phyloP scores from a whole-genome alignment of 1,284 basidiomycete species.

The Moniliella sp. region DNA sequence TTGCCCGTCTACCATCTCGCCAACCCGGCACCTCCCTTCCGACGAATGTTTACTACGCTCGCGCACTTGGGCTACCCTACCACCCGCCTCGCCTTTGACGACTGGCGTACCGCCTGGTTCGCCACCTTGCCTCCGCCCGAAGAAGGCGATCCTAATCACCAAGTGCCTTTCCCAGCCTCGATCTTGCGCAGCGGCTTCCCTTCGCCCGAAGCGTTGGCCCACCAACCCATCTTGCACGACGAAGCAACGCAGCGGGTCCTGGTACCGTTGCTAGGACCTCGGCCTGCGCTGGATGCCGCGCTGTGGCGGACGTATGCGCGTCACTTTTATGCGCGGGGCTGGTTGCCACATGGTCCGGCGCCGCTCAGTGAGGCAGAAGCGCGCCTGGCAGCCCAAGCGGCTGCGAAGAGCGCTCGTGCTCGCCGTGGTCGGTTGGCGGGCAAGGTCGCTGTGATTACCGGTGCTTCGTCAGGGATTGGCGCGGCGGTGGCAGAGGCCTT shows the following conservation, averaged over 20 bases:
- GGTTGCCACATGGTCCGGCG: no score
- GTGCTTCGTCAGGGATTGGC: no score
- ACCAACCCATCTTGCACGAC: slow-evolving; percentile 22
- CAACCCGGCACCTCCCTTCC: slow-evolving; percentile 19
- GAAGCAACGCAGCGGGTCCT: slow-evolving; percentile 16
- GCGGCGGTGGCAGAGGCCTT: no score
- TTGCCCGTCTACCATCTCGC: slow-evolving; percentile 22
- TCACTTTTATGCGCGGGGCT: slow-evolving; percentile 29
- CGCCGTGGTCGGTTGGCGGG: no score
- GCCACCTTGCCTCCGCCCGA: slow-evolving; percentile 15
- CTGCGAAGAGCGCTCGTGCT: no score
- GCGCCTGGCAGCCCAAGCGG: no score
- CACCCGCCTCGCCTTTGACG: slow-evolving; percentile 14
- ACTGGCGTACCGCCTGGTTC: slow-evolving; percentile 24
- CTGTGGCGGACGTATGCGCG: slow-evolving; percentile 23
- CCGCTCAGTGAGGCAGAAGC: no score
- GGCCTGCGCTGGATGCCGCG: slow-evolving; percentile 18
- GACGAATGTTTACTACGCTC: slow-evolving; percentile 18
- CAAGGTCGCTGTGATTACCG: no score
- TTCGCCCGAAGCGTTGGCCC: slow-evolving; percentile 13
- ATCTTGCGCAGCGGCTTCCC: slow-evolving; percentile 28
- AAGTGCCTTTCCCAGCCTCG: slow-evolving; percentile 17
- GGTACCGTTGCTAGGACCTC: slow-evolving; percentile 9
- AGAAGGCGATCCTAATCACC: slow-evolving; percentile 2
- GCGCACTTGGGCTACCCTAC: slow-evolving; percentile 22